phyloP scores from a whole-genome alignment of 1,139 yeast species.

The Kluyveromyces sp. region DNA sequence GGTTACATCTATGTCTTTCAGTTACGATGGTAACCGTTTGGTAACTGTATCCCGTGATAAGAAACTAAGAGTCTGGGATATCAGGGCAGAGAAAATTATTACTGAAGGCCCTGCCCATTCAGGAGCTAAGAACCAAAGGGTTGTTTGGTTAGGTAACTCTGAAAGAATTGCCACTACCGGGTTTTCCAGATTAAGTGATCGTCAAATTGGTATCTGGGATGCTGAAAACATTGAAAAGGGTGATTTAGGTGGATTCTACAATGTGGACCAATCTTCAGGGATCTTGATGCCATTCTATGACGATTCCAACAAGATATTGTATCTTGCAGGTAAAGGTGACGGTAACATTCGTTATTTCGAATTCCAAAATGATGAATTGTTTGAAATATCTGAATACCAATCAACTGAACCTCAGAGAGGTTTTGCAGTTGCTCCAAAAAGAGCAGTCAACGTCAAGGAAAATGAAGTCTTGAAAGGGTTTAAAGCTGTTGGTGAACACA shows the following conservation, averaged over 20 bases:
- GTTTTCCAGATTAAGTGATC: conserved; percentile 82
- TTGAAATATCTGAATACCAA: conserved; percentile 75
- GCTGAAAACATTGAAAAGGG: conserved; percentile 64
- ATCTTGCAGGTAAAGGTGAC: conserved; percentile 95
- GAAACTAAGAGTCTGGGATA: conserved; percentile 84
- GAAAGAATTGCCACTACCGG: conserved; percentile 93
- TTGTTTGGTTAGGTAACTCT: conserved; percentile 81
- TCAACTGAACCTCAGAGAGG: conserved; percentile 96
- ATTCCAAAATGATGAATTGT: conserved; percentile 71
- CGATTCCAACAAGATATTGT: conserved; percentile 68
- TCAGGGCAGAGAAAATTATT: conserved; percentile 61
- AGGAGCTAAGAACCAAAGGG: conserved; percentile 87
- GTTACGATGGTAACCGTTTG: conserved; percentile 75
- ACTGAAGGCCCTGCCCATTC: conserved; percentile 86
- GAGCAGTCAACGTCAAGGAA: conserved; percentile 66
- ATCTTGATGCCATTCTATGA: conserved; percentile 88
- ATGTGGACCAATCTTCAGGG: conserved; percentile 87
- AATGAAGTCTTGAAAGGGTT: conserved; percentile 76
- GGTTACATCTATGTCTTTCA: conserved; percentile 85
- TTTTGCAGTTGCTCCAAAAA: conserved; percentile 80
- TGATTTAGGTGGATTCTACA: conserved; percentile 80
- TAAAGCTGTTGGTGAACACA: conserved; percentile 76
- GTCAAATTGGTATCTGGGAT: conserved; percentile 95
- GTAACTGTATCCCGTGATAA: conserved; percentile 94
- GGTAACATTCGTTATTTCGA: conserved; percentile 94